Conservation (phyloP, 192 early-diverging fungal genomes). For the Pilaira anomala region DNA sequence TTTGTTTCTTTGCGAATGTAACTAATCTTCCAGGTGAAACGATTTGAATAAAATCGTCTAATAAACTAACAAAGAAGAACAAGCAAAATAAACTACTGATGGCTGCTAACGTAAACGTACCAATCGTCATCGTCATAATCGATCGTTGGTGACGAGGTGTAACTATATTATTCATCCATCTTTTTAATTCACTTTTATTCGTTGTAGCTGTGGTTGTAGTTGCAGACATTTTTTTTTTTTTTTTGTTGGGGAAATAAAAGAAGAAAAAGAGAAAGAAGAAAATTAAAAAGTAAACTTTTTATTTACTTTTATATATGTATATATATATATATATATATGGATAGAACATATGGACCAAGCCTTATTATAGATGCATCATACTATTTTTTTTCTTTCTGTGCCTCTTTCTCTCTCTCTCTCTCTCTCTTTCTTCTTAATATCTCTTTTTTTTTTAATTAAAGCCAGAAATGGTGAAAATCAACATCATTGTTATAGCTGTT, state of each 20-base stretch:
- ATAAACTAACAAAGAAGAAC: slow-evolving; percentile 14
- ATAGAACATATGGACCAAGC: too few relatives aligned
- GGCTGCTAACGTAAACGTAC: slow-evolving; percentile 13
- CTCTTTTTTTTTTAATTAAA: slow-evolving; percentile 10
- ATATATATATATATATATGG: too few relatives aligned
- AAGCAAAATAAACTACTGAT: slow-evolving; percentile 22
- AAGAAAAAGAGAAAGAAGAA: not conserved
- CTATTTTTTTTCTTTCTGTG: not conserved
- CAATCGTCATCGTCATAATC: slow-evolving; percentile 18
- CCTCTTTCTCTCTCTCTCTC: slow-evolving; percentile 1
- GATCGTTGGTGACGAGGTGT: slow-evolving; percentile 1
- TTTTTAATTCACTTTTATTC: slow-evolving; percentile 6
- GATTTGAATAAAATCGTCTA: slow-evolving; percentile 18
- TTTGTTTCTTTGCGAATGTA: not conserved
- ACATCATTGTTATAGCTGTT: too few relatives aligned
- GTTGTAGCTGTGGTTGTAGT: slow-evolving; percentile 6
- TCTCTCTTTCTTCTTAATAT: slow-evolving; percentile 1
- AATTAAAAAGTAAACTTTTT: not conserved
- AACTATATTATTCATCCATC: not conserved
- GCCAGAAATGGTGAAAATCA: too few relatives aligned
- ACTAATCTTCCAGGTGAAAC: slow-evolving; percentile 17
- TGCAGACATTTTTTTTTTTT: not conserved
- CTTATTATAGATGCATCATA: too few relatives aligned
- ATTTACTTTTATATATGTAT: too few relatives aligned
- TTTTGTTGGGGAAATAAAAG: not conserved